Evolutionary conservation across 345 rosid species (phyloP), one percentile per base, ranked within the genome.

Genomic region (Nephelium lappaceum): DNA sequence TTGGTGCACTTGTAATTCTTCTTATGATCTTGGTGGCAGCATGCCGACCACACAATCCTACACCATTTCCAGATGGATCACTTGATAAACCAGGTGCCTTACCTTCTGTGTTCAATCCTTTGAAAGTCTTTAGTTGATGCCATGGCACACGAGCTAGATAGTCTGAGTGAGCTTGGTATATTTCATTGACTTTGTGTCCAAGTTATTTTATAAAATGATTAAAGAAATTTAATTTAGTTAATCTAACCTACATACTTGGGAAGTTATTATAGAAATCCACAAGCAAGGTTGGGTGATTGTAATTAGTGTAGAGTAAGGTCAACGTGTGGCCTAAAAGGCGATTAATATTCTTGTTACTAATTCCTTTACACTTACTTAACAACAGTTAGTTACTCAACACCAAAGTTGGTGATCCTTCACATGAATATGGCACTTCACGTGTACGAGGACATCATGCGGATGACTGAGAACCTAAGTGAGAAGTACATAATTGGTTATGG

Each of bases 351-450:
- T 49, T 31, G 11, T 61, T 75, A 70, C 63, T 81, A 23, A 83
- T 68, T 39, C 55, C 2, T 71, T 49, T 67, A 12, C 36, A 36
- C 41, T 78, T 82, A 41, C 67, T 47, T 15, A 27, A 68, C 18
- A 67, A 76, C 93, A 89, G 93, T 96, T 72, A 87, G 79, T 36
- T 90, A 93, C 84, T 91, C 92, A 0, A 83, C 89, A 11, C 98
- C 98, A 8, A 96, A 92, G 87, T 80, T 96, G 14, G 94, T 93
- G 83, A 93, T 96, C 81, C 98, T 96, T 84, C 82, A 94, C 82
- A 91, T 94, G 99, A 96, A 96, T 77, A 93, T 96, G 99, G 97
- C 99, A 7, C 97, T 96, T 74, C 99, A 96, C 23, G 93, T 96
- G 25, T 94, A 96, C 0, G 98, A 96, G 82, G 99, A 96, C 83